Evolutionary conservation across 345 rosid genomes (phyloP).

Genomic region (Moricandia moricandioides): DNA sequence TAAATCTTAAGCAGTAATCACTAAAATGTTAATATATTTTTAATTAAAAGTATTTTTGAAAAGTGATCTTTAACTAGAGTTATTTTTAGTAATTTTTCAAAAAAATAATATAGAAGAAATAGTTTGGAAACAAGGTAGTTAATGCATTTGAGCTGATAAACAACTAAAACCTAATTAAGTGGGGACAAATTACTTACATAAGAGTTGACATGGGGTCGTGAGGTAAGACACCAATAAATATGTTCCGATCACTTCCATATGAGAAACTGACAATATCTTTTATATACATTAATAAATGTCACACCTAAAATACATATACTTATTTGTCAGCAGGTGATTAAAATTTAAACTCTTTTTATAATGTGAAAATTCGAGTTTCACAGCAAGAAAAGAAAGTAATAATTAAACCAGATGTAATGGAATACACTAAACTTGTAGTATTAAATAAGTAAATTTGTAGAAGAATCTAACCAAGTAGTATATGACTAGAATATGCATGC

Average conservation of each 20-base stretch:
- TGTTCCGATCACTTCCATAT: constrained; percentile 14
- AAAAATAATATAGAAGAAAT: neutral
- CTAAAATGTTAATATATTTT: no score
- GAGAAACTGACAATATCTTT: neutral
- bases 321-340: constrained; percentile 5
- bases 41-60: no score
- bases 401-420: neutral
- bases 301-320: neutral
- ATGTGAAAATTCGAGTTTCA: neutral
- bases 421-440: neutral
- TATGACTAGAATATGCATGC: constrained; percentile 18
- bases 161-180: constrained; percentile 24
- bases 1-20: no score
- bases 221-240: constrained; percentile 34
- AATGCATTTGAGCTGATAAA: constrained; percentile 26
- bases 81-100: no score
- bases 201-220: constrained; percentile 42
- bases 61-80: no score
- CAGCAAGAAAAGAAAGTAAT: neutral
- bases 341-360: neutral
- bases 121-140: constrained; percentile 5
- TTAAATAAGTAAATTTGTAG: constrained; percentile 1
- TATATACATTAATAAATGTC: neutral
- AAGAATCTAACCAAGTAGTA: constrained; percentile 30
- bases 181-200: constrained; percentile 40